Base-by-base conservation (phyloP, 2,329 filamentous ascomycete genomes). In the Cytospora piceae region DNA sequence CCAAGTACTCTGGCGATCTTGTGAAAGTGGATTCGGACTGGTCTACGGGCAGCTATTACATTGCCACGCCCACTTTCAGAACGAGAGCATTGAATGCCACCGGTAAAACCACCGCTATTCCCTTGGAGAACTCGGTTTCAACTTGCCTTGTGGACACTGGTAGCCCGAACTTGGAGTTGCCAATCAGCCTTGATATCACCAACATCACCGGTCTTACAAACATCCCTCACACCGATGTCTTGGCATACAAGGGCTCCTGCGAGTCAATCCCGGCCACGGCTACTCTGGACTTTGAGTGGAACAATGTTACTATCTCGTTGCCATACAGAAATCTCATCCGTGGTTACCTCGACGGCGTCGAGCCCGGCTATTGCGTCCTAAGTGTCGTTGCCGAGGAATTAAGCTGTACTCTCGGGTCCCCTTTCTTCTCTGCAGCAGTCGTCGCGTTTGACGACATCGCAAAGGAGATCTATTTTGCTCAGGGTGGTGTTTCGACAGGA, bases 101-200 rank as follows among this genome's bases (percentile, higher is more conserved):
- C 11, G 31, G 42, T 1, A 2, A 15, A 1, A n/a, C 8, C 31
- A 31, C 6, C 22, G 3, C 4, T 20, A 22, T 54, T 15, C 22
- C 49, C 3, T 6, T 61, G 2, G 17, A n/a, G 1, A n/a, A 9
- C 4, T 20, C 9, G 2, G 20, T n/a, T 3, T 20, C 32, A 29
- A 61, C 58, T 9, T 61, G 32, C 17, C 58, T 61, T 20, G 14
- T 54, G 15, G 58, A 61, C 58, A 61, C 49, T 22, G 49, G 49
- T 3, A 61, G 49, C 58, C 49, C 58, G 15, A 54, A 53, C 49
- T n/a, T 61, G 5, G 49, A 54, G 49, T 1, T 61, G 11, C 49
- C 58, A n/a, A 61, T 54, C 22, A 39, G 24, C 32, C 27, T 52
- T 4, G 24, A 53, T 7, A 61, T 42, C 17, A 15, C 32, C 12